Evolutionary conservation across 2,329 filamentous ascomycete genomes (phyloP).

Genomic region (Didymella sp.): DNA sequence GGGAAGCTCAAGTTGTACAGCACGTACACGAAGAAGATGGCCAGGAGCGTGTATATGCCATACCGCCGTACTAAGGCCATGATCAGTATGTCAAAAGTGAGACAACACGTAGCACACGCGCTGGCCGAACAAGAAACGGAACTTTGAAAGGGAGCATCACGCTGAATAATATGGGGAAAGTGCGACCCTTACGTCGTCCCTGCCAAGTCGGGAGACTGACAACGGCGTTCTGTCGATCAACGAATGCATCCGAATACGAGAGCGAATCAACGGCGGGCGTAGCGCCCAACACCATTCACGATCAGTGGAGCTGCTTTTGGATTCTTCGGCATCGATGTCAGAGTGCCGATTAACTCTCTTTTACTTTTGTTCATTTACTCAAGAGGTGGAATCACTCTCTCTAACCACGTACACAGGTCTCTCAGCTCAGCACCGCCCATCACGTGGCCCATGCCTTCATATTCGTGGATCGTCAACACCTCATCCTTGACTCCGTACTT

Average conservation of each 20-base stretch:
- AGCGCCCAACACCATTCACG: background rate
- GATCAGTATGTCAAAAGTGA: slow-evolving; percentile 19
- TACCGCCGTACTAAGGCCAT: slow-evolving; percentile 53
- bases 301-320: too few relatives aligned
- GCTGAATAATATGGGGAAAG: slow-evolving; percentile 6
- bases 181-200: slow-evolving; percentile 7
- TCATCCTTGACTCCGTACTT: slow-evolving; percentile 51
- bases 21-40: slow-evolving; percentile 46
- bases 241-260: slow-evolving; percentile 1
- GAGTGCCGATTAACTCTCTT: background rate
- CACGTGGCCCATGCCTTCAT: slow-evolving; percentile 58
- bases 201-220: slow-evolving; percentile 16
- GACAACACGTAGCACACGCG: slow-evolving; percentile 13
- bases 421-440: slow-evolving; percentile 53
- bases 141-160: slow-evolving; percentile 4
- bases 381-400: slow-evolving; percentile 50
- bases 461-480: slow-evolving; percentile 53
- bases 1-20: slow-evolving; percentile 49
- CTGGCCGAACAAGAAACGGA: background rate
- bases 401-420: slow-evolving; percentile 56
- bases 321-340: background rate
- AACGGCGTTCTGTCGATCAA: slow-evolving; percentile 14
- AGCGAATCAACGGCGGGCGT: background rate
- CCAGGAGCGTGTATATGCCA: slow-evolving; percentile 44
- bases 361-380: background rate